Conservation (phyloP, 352 stramenopile genomes). For the Phytopythium kandeliae region DNA sequence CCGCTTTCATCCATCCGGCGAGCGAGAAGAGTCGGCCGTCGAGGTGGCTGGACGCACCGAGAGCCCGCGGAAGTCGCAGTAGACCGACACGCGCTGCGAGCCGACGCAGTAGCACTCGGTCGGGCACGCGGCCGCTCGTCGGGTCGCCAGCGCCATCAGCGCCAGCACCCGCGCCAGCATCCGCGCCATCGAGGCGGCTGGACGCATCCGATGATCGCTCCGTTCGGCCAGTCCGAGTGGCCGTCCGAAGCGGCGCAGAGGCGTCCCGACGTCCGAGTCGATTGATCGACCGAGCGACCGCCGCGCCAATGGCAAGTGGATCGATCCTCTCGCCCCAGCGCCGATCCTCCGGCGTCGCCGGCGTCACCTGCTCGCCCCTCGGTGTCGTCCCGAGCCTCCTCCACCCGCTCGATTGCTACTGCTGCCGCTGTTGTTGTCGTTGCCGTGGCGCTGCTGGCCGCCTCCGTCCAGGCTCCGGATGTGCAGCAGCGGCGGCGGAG, state of each 20-base stretch:
- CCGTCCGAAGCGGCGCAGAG: not conserved
- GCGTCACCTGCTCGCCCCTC: not conserved
- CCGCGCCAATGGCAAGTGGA: too few species aligned
- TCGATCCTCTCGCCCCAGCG: too few species aligned
- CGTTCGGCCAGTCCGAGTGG: too few species aligned
- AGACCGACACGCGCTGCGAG: conserved; percentile 53
- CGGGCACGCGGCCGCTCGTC: conserved; percentile 21
- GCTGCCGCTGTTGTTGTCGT: not conserved
- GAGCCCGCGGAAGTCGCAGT: conserved; percentile 71
- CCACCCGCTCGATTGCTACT: not conserved
- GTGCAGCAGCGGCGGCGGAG: not conserved
- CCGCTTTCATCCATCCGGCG: too few species aligned
- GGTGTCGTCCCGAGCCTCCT: not conserved
- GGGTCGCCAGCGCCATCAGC: not conserved
- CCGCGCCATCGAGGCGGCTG: too few species aligned
- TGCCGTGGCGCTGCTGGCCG: not conserved
- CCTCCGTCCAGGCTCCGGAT: not conserved
- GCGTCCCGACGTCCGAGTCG: too few species aligned
- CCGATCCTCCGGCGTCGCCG: too few species aligned
- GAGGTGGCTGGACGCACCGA: conserved; percentile 23
- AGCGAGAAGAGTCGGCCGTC: too few species aligned
- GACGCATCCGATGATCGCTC: too few species aligned
- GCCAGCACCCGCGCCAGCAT: not conserved
- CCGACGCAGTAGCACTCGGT: conserved; percentile 60
- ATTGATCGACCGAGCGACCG: too few species aligned